These are phyloP conservation scores for Fusarium redolens DNA, from an alignment of 2,329 filamentous ascomycete genomes.

Conservation along the genomic window DNA sequence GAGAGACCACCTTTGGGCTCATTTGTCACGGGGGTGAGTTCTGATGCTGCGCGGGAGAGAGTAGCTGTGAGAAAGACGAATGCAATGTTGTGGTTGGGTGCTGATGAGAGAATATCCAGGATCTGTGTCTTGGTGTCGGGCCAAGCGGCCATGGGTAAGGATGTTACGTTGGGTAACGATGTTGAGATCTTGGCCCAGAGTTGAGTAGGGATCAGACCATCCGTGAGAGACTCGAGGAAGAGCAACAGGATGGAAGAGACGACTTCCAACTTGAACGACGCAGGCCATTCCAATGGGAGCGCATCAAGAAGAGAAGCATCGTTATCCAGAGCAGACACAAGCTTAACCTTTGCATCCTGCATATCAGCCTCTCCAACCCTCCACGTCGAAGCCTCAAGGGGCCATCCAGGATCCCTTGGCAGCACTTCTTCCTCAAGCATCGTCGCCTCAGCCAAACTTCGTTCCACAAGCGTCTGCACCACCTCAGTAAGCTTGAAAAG, in stretches of 20 bases:
- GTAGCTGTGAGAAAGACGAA: slow-evolving; percentile 90
- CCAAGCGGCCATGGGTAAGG: slow-evolving; percentile 45
- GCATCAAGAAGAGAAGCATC: slow-evolving; percentile 70
- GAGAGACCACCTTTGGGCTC: slow-evolving; percentile 50
- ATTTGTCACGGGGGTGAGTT: slow-evolving; percentile 56
- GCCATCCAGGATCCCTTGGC: slow-evolving; percentile 69
- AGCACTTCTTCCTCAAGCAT: slow-evolving; percentile 67
- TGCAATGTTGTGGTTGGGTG: slow-evolving; percentile 85
- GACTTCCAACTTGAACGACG: slow-evolving; percentile 78
- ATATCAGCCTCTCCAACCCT: slow-evolving; percentile 38
- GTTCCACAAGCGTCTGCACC: slow-evolving; percentile 69
- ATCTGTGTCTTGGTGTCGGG: slow-evolving; percentile 63
- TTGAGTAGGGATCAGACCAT: slow-evolving; percentile 78
- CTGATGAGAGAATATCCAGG: slow-evolving; percentile 78
- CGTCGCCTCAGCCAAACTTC: slow-evolving; percentile 68
- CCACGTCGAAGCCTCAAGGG: slow-evolving; percentile 62
- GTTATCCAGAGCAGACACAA: slow-evolving; percentile 78
- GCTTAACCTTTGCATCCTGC: slow-evolving; percentile 46
- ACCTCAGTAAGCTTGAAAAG: slow-evolving; percentile 89
- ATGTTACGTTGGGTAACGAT: slow-evolving; percentile 58
- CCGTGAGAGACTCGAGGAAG: slow-evolving; percentile 80
- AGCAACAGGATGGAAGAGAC: slow-evolving; percentile 76
- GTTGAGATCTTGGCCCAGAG: slow-evolving; percentile 78
- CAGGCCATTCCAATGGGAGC: slow-evolving; percentile 71
- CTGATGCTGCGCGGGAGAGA: slow-evolving; percentile 65